phyloP scores from a whole-genome alignment of 2,329 filamentous ascomycete species.

The Knufia fluminis region DNA sequence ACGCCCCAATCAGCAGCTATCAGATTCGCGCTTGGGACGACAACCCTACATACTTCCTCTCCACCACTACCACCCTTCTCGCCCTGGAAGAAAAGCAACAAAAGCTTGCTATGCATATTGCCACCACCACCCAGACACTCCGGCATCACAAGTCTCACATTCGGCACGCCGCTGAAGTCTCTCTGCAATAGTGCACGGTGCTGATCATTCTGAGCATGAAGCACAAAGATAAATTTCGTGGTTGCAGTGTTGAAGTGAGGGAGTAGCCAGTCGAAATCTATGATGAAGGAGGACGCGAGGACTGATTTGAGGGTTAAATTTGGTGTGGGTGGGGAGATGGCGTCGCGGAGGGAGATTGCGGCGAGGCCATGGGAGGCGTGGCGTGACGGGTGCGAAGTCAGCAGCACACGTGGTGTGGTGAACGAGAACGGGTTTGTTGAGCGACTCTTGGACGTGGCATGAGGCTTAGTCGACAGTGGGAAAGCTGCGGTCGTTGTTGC shows the following conservation, averaged over 20 bases:
- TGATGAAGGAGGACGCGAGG: slow-evolving; percentile 77
- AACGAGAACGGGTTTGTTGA: slow-evolving; percentile 32
- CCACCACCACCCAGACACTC: slow-evolving; percentile 48
- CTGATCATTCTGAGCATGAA: slow-evolving; percentile 48
- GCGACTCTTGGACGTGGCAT: neutral
- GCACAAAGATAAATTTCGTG: slow-evolving; percentile 56
- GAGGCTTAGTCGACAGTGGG: slow-evolving; percentile 18
- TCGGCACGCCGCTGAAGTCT: slow-evolving; percentile 36
- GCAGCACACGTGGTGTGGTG: slow-evolving; percentile 61
- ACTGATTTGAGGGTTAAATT: slow-evolving; percentile 62
- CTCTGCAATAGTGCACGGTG: slow-evolving; percentile 31
- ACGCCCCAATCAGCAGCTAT: slow-evolving; percentile 86
- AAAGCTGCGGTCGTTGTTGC: slow-evolving; percentile 1
- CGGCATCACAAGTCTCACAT: slow-evolving; percentile 67
- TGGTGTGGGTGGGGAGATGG: slow-evolving; percentile 81
- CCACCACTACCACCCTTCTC: slow-evolving; percentile 7
- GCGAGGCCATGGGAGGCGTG: slow-evolving; percentile 39
- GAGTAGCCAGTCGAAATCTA: slow-evolving; percentile 72
- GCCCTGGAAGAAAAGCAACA: slow-evolving; percentile 68
- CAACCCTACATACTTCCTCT: slow-evolving; percentile 48
- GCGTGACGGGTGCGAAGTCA: slow-evolving; percentile 64
- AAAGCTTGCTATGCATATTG: slow-evolving; percentile 89
- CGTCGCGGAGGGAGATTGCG: slow-evolving; percentile 42
- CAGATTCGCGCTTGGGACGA: slow-evolving; percentile 79
- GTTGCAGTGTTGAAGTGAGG: slow-evolving; percentile 54